These are phyloP conservation scores for Psophocarpus tetragonolobus DNA, from an alignment of 306 rosid species.

Conservation along the genomic window DNA sequence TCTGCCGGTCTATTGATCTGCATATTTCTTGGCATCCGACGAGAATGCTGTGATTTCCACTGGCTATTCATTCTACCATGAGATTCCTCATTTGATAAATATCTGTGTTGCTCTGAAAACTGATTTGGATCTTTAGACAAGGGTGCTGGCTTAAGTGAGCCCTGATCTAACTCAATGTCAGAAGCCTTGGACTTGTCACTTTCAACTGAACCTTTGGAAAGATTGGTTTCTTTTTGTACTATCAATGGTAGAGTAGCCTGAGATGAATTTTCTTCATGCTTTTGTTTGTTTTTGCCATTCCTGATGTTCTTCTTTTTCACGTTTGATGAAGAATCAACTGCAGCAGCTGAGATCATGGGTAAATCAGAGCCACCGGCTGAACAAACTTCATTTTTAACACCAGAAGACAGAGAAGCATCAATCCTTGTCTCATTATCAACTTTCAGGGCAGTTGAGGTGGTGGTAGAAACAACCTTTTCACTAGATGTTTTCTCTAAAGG, in stretches of 20 bases:
- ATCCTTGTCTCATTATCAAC: constrained; percentile 39
- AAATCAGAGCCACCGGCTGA: constrained; percentile 37
- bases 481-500: constrained; percentile 43
- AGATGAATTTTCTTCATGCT: constrained; percentile 50
- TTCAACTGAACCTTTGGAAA: constrained; percentile 46
- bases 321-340: constrained; percentile 49
- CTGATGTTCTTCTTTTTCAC: constrained; percentile 67
- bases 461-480: constrained; percentile 46
- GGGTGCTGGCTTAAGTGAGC: constrained; percentile 45
- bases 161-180: constrained; percentile 53
- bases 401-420: constrained; percentile 42
- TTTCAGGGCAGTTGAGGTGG: constrained; percentile 34
- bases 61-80: constrained; percentile 61
- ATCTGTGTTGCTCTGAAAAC: constrained; percentile 48
- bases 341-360: constrained; percentile 40
- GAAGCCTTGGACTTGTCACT: constrained; percentile 53
- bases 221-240: constrained; percentile 49
- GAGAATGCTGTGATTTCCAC: constrained; percentile 78
- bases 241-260: constrained; percentile 37
- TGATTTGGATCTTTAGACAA: constrained; percentile 51
- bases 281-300: constrained; percentile 69
- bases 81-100: constrained; percentile 58
- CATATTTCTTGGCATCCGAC: constrained; percentile 62
- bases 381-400: constrained; percentile 40
- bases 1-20: constrained; percentile 63